phyloP scores from a whole-genome alignment of 257 asterid genomes.

The Ophiorrhiza pumila region DNA sequence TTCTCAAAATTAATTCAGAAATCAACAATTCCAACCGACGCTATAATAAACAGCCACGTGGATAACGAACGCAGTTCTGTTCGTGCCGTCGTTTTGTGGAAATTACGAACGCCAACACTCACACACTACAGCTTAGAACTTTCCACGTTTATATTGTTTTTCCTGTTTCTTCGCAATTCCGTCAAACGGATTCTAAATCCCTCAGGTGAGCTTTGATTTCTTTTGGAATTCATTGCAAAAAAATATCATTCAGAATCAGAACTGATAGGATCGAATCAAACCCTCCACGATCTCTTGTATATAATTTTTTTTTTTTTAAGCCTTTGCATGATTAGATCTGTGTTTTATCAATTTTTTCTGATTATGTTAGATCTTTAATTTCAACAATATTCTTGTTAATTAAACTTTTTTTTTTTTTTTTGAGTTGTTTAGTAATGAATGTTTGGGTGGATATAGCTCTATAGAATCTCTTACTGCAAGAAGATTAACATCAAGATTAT shows the following conservation, averaged over 20 bases:
- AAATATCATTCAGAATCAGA: no score
- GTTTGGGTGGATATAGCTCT: not conserved
- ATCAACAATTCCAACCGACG: not conserved
- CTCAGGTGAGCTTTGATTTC: not conserved
- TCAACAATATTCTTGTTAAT: not conserved
- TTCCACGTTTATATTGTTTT: conserved; percentile 1
- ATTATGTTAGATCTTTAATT: not conserved
- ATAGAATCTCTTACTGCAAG: not conserved
- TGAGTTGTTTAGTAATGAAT: not conserved
- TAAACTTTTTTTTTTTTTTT: not conserved
- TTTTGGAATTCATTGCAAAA: not conserved
- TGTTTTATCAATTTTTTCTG: not conserved
- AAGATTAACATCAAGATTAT: not conserved
- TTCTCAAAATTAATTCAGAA: not conserved
- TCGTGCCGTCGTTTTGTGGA: not conserved
- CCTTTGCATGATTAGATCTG: not conserved
- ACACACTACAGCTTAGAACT: not conserved
- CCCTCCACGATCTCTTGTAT: not conserved
- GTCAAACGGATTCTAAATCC: not conserved
- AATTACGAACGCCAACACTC: not conserved
- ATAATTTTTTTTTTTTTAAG: no score
- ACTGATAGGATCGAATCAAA: not conserved
- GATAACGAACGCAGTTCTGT: not conserved
- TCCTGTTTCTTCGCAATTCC: conserved; percentile 2
- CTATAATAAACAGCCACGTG: conserved; percentile 10